Evolutionary conservation across 305 asterid genomes (phyloP), one percentile per base, ranked within the genome.

Genomic region (Nicotiana rustica): DNA sequence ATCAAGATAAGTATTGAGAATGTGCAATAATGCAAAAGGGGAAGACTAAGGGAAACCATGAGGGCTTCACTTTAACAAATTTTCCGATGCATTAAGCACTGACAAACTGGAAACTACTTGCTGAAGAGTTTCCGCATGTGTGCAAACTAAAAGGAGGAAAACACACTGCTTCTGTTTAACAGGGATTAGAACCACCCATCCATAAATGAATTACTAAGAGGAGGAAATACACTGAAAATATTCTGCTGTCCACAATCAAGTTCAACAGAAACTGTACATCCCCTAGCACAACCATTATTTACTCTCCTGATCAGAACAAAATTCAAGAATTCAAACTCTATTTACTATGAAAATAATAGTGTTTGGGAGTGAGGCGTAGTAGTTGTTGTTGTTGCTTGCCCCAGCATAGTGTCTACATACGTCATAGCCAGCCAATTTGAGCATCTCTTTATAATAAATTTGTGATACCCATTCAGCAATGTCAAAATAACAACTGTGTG

Each of bases 191-290:
- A 15, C 8, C 73, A 67, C 73, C 7, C 47, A 6, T 67, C 47
- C 6, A 10, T 15, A 25, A 31, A 67, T 66, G 71, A 29, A 31
- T 29, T 29, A 66, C 10, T 66, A 66, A 66, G 41, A 25, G 38
- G 69, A 64, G 68, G 68, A 29, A 62, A 65, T n/a, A 66, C 18
- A 66, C 49, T 67, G 33, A 67, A 41, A 33, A 67, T 67, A 31
- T 33, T 67, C 73, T 33, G 73, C 47, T 67, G 12, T 15, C 73
- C 49, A 33, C 73, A 67, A 33, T 67, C 73, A 67, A 67, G 73
- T 14, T 19, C 78, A 70, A 17, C 59, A 19, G 59, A 67, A 67
- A 67, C 73, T n/a, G 7, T 49, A 73, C 41, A 47, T 19, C 38
- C 62, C 59, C 59, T 2, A 47, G 21, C 62, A 47, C 33, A 49